Base-by-base conservation (phyloP, 108 stramenopile species). In the Chaetoceros tenuissimus region DNA sequence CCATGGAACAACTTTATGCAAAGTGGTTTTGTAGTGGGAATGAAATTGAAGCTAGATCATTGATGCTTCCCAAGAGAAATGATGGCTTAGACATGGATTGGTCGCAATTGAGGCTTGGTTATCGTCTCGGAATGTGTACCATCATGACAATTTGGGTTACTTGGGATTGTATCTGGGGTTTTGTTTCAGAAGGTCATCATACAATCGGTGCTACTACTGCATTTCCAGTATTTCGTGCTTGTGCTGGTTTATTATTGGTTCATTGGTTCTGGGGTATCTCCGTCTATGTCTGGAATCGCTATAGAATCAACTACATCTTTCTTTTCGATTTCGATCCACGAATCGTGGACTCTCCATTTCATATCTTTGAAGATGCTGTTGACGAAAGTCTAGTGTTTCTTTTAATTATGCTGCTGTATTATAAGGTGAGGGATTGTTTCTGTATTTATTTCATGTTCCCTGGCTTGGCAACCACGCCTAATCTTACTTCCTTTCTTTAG, bases 191-290 rank as follows among this genome's bases (percentile, higher is more conserved):
- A 10, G 80, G 77, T n/a, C 31, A 78, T 24, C 60, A 74, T 7
- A 85, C 87, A 1, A 92, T 95, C 53, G 89, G 89, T 23, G 85
- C 79, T 31, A 72, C 84, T 46, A 58, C 84, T 7, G 94, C 90
- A 28, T 95, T 92, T 69, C 87, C 90, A 16, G 89, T 95, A 13
- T 95, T 92, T 64, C 80, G 95, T 17, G 95, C 75, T 16, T 87
- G 88, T 53, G 92, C 88, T 51, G 95, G 92, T 40, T 51, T 96
- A 27, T 59, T 96, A 31, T 63, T 86, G 19, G 66, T 91, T 65
- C 92, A 93, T 64, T 96, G 95, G 95, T 89, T 79, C 62, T 96
- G 95, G 95, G 95, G 93, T 3, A 48, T 80, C 25, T 71, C 75
- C 34, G 87, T 88, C 7, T 90, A 88, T 53, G 68, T 90, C 25